Conservation (phyloP, 169 alveolate species). For the Plasmodium gonderi region DNA sequence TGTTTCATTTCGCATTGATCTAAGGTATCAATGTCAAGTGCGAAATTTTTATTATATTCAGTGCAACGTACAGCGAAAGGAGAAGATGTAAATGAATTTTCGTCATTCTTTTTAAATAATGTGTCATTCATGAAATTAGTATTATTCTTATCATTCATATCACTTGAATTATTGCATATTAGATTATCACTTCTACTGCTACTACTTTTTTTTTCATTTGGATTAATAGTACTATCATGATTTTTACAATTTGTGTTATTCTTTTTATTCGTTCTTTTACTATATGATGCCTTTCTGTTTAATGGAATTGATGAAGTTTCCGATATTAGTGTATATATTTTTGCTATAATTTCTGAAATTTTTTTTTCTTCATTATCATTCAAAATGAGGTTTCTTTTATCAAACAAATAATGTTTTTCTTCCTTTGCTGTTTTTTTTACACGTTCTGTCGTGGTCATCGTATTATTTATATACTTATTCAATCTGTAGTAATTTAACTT, state of each 20-base stretch:
- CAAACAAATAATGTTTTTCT: constrained; percentile 17
- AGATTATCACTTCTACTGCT: not conserved
- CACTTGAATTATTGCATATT: not conserved
- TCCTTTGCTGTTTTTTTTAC: not conserved
- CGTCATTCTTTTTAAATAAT: not conserved
- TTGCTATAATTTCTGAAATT: constrained; percentile 9
- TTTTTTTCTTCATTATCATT: constrained; percentile 12
- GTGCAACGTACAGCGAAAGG: not conserved
- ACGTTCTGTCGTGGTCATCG: not conserved
- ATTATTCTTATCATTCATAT: not conserved
- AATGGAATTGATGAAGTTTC: constrained; percentile 4
- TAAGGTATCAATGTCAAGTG: not conserved
- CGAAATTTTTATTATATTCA: not conserved
- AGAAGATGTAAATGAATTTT: not conserved
- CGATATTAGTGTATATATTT: constrained; percentile 23
- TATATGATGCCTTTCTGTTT: not conserved
- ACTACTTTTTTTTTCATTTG: not conserved
- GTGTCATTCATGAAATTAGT: not conserved
- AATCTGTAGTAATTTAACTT: constrained; percentile 21
- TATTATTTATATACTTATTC: not conserved
- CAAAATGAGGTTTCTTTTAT: constrained; percentile 11
- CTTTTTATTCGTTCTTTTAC: not conserved
- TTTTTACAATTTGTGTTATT: not conserved
- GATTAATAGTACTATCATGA: not conserved
- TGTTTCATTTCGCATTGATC: not conserved